phyloP scores from a whole-genome alignment of 768 basidiomycete genomes.

The Filobasidium floriforme region DNA sequence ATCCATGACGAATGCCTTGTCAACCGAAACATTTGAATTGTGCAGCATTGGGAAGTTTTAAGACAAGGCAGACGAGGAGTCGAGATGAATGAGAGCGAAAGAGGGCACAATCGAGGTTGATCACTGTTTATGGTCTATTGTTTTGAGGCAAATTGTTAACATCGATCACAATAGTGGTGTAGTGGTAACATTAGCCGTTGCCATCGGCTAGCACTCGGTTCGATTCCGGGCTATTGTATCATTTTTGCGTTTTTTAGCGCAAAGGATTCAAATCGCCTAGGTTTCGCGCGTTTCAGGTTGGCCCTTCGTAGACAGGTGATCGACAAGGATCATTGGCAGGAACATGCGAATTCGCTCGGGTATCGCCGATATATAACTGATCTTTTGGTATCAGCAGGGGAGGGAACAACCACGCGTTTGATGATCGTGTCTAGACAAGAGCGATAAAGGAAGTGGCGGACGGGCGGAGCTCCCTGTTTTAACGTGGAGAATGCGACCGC shows the following conservation, averaged over 20 bases:
- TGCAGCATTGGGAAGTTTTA: neutral
- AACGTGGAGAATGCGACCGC: no score
- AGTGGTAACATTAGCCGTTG: slow-evolving; percentile 13
- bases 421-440: no score
- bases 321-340: no score
- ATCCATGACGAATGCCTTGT: neutral
- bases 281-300: no score
- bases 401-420: no score
- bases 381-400: no score
- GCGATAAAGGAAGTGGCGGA: no score
- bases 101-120: no score
- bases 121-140: neutral
- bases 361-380: no score
- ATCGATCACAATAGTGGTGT: slow-evolving; percentile 12
- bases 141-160: neutral
- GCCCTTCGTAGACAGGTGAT: no score
- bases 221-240: slow-evolving; percentile 12
- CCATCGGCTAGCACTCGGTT: slow-evolving; percentile 13
- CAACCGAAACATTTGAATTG: neutral
- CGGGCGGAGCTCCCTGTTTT: no score
- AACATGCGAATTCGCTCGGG: no score
- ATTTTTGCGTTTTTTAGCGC: neutral
- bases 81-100: neutral
- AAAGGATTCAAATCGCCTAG: neutral
- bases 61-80: neutral